Percentiles rank a stretch among this genome's conserved stretches.
These are phyloP conservation scores for Thraustochytrium striatum DNA, from an alignment of 352 stramenopile species.

Conservation along the genomic window DNA sequence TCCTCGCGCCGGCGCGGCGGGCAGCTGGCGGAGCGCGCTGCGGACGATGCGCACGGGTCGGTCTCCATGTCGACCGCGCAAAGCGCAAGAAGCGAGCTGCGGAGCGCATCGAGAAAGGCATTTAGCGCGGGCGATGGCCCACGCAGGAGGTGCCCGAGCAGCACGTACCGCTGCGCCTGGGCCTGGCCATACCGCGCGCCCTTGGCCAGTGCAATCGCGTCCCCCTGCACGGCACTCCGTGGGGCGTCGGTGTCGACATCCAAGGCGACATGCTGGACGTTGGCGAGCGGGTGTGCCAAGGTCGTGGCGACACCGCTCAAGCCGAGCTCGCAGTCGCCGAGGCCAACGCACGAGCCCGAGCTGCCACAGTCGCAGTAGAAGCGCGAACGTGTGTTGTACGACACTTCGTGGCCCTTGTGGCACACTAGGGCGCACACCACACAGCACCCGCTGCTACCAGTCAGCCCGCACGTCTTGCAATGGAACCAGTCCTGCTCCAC, in stretches of 20 bases:
- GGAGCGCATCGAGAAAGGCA: no score
- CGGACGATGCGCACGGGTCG: no score
- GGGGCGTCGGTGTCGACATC: no score
- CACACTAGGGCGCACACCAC: not conserved
- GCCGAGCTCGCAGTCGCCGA: not conserved
- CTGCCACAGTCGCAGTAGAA: constrained; percentile 19
- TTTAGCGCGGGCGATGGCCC: no score
- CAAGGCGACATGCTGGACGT: not conserved
- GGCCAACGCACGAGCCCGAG: not conserved
- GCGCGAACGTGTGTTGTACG: not conserved
- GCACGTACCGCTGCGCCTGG: no score
- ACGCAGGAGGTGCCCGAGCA: no score
- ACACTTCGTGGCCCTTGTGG: not conserved
- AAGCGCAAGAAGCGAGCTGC: no score
- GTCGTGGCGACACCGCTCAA: not conserved
- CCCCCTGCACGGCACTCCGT: no score
- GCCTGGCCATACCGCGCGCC: not conserved
- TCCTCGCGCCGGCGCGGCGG: no score
- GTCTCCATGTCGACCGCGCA: no score
- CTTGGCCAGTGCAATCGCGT: not conserved
- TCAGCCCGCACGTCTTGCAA: not conserved
- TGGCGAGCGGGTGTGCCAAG: not conserved
- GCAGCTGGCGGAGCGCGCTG: no score
- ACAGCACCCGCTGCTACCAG: not conserved
- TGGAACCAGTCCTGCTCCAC: not conserved